These are phyloP conservation scores for Mucor plumbeus DNA, from an alignment of 371 early-diverging fungal genomes.

Conservation along the genomic window DNA sequence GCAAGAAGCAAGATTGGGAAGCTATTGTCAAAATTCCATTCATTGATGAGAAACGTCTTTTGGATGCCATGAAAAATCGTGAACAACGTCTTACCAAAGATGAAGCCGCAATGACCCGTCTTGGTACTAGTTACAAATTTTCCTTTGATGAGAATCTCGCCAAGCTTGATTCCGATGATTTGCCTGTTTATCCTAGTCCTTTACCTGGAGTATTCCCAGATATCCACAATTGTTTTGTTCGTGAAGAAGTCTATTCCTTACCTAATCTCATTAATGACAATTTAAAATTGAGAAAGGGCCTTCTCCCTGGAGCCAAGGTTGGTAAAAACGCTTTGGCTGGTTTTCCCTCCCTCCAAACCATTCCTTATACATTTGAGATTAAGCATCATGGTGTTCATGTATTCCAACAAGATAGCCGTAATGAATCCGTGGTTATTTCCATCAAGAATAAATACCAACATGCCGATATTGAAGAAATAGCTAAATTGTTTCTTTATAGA, in stretches of 20 bases:
- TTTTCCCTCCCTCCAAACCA: slow-evolving; percentile 87
- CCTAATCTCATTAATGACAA: slow-evolving; percentile 46
- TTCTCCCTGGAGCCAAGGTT: slow-evolving; percentile 69
- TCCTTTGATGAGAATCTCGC: slow-evolving; percentile 56
- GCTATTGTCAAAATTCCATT: slow-evolving; percentile 95
- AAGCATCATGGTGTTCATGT: slow-evolving; percentile 83
- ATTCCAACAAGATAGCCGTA: slow-evolving; percentile 82
- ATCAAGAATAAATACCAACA: slow-evolving; percentile 61
- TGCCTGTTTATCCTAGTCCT: slow-evolving; percentile 62
- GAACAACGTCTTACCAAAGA: slow-evolving; percentile 73
- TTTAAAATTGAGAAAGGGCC: slow-evolving; percentile 61
- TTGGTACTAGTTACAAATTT: slow-evolving; percentile 73
- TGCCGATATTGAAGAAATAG: slow-evolving; percentile 51
- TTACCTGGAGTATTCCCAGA: slow-evolving; percentile 77
- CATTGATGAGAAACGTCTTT: slow-evolving; percentile 87
- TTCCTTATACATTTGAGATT: slow-evolving; percentile 72
- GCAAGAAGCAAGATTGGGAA: slow-evolving; percentile 98
- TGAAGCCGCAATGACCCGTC: slow-evolving; percentile 70
- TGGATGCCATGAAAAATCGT: slow-evolving; percentile 78
- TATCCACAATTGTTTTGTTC: slow-evolving; percentile 60
- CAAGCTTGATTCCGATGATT: slow-evolving; percentile 28
- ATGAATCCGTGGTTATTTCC: slow-evolving; percentile 83
- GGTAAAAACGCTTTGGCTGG: slow-evolving; percentile 83
- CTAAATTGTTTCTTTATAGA: slow-evolving; percentile 58
- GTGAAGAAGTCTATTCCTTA: slow-evolving; percentile 53